phyloP scores from a whole-genome alignment of 108 stramenopile genomes.

The Skeletonema grethae region DNA sequence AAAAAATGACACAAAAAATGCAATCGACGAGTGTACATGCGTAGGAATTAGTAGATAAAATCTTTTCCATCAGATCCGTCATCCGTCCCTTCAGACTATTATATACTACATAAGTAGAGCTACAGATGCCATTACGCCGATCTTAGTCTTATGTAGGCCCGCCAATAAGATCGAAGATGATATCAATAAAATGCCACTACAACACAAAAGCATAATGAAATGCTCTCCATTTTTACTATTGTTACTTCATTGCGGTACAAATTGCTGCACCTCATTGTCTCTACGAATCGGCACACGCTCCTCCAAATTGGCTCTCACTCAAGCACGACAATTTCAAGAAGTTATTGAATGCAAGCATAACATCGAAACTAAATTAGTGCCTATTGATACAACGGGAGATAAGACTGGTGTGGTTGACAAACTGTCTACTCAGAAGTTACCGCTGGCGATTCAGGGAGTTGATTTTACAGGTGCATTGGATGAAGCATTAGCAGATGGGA shows the following conservation, averaged over 20 bases:
- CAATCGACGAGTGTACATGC: too few species aligned
- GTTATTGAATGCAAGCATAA: background rate
- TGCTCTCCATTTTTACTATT: background rate
- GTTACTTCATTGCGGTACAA: background rate
- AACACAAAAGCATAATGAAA: background rate
- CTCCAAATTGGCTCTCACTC: slow-evolving; percentile 15
- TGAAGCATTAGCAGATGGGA: slow-evolving; percentile 17
- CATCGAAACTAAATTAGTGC: slow-evolving; percentile 11
- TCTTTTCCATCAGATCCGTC: too few species aligned
- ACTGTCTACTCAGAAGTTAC: slow-evolving; percentile 6
- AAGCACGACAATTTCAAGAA: slow-evolving; percentile 9
- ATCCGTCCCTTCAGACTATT: too few species aligned
- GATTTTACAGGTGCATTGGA: slow-evolving; percentile 33
- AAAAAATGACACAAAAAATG: too few species aligned
- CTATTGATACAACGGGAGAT: slow-evolving; percentile 16
- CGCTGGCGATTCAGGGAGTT: slow-evolving; percentile 20
- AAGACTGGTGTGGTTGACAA: background rate
- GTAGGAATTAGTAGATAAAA: too few species aligned
- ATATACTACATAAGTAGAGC: too few species aligned
- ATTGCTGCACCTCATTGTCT: background rate
- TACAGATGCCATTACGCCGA: too few species aligned
- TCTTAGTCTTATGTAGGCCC: too few species aligned
- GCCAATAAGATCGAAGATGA: too few species aligned
- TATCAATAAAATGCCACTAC: too few species aligned
- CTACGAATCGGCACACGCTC: slow-evolving; percentile 22